Base-by-base conservation (phyloP, 768 basidiomycete genomes). In the Hericium erinaceus region DNA sequence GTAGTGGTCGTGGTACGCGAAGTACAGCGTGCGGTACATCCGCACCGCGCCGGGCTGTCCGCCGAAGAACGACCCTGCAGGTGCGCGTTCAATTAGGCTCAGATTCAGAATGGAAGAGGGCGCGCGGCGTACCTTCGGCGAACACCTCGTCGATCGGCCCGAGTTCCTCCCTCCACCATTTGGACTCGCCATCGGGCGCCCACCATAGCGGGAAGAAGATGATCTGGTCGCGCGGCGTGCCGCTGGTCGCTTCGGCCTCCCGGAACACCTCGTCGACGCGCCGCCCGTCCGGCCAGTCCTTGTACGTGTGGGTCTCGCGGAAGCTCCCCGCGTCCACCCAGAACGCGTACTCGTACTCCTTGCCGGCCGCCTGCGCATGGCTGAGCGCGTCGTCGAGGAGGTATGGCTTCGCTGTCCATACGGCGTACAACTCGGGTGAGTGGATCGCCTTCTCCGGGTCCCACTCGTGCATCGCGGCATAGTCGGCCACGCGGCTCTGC, bases 301-400 rank as follows among this genome's bases (percentile, higher is more conserved):
- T 57, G 63, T 77, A 83, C 15, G 58, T 57, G 66, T 83, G 80
- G 1, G 67, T 61, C n/a, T 64, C 56, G 13, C 80, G 65, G 62
- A 84, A 80, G 58, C 78, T 77, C 4, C 78, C 80, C 2, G 81
- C 80, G 59, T 83, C 81, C 41, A 69, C 73, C 82, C 81, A 84
- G 60, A 84, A 83, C 1, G 74, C 78, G 67, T 80, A 83, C 22
- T 79, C 75, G 57, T 78, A 81, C 9, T 64, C 54, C 58, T 70
- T 62, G 4, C 69, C 69, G 12, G 58, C 33, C 11, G 39, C 12
- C 13, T 37, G 52, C 56, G 48, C 68, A 56, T 69, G 70, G 37
- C 64, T 61, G 2, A 76, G 60, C 8, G 74, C 80, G 39, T 75
- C 68, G 28, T 74, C 67, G 48, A 83, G 69, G 50, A 79, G 72